phyloP scores from a whole-genome alignment of 129 eudicot species.

The Gnaphalium uliginosum region DNA sequence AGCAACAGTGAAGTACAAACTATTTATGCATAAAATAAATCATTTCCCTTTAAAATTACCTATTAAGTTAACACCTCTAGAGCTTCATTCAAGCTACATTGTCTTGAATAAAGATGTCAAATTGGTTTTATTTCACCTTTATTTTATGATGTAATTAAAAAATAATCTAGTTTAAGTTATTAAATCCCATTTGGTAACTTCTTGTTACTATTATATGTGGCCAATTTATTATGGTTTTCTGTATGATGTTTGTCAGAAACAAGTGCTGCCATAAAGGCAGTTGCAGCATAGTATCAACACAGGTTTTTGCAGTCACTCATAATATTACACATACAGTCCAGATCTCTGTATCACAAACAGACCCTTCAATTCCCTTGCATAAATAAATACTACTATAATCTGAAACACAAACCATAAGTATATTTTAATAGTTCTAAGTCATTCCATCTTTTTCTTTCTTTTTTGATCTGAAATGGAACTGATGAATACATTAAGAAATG shows the following conservation, averaged over 20 bases:
- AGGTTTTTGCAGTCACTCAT: constrained; percentile 44
- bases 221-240: constrained; percentile 52
- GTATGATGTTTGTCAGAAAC: constrained; percentile 55
- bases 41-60: too few species aligned
- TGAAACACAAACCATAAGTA: constrained; percentile 5
- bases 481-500: constrained; percentile 19
- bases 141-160: too few species aligned
- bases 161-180: not conserved
- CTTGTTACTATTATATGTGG: not conserved
- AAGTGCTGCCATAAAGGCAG: constrained; percentile 68
- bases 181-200: not conserved
- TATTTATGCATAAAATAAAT: too few species aligned
- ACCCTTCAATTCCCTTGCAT: constrained; percentile 6
- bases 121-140: not conserved
- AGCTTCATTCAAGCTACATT: too few species aligned
- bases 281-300: constrained; percentile 34
- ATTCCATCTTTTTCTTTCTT: not conserved
- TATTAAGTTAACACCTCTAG: too few species aligned
- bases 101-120: not conserved
- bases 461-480: constrained; percentile 17
- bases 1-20: too few species aligned
- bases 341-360: constrained; percentile 8
- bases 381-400: not conserved
- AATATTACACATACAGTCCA: constrained; percentile 10
- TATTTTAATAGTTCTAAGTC: not conserved